Conservation (phyloP, 176 grass and related monocot genomes). For the Bonia amplexicaulis region DNA sequence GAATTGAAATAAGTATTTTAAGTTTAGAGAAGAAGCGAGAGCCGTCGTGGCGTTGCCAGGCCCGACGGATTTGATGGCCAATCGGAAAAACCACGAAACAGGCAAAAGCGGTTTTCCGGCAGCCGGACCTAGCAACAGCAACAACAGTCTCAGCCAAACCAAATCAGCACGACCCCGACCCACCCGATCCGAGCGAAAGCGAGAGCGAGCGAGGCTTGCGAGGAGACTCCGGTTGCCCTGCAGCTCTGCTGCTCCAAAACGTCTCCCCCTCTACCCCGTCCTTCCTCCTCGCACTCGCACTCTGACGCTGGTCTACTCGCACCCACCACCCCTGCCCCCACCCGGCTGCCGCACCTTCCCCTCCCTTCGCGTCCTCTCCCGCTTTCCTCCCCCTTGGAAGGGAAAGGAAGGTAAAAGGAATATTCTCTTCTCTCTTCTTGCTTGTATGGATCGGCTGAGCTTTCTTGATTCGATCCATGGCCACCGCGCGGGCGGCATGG, state of each 20-base stretch:
- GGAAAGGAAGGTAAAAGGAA: neutral
- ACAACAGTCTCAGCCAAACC: neutral
- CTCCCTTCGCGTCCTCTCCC: neutral
- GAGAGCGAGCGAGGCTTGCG: neutral
- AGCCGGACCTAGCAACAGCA: neutral
- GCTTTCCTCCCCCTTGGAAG: neutral
- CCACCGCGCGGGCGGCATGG: neutral
- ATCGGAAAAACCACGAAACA: neutral
- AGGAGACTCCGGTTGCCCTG: neutral
- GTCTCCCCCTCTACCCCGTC: neutral
- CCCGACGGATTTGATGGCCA: neutral
- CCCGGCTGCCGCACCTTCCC: neutral
- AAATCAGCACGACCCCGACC: neutral
- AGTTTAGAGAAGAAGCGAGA: too few species aligned
- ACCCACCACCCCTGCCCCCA: neutral
- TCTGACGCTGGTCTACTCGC: neutral
- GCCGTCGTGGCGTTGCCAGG: too few species aligned
- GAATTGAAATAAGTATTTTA: too few species aligned
- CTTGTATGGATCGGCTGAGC: neutral
- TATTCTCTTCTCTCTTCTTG: neutral
- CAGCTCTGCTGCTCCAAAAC: neutral
- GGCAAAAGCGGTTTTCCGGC: neutral
- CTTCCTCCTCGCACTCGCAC: neutral
- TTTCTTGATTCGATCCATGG: slow-evolving; percentile 3
- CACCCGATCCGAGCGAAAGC: neutral